phyloP scores from a whole-genome alignment of 331 rosid genomes.

The Malus hybrid region DNA sequence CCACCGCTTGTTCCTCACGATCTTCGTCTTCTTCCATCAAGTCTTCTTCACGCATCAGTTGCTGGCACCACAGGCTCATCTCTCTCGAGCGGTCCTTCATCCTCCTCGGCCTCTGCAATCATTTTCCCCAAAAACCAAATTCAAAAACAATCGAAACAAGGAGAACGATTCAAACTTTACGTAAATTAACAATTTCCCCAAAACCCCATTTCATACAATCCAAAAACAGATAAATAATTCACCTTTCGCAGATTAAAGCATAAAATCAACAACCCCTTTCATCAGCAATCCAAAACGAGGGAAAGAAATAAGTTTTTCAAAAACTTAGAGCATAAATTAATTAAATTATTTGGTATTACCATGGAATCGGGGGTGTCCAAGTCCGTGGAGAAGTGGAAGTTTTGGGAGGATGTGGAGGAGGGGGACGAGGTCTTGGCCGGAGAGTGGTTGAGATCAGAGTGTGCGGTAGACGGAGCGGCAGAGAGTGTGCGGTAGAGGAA shows the following conservation, averaged over 20 bases:
- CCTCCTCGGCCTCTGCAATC: conserved; percentile 40
- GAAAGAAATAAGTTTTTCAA: too few species aligned
- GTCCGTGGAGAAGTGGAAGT: background rate
- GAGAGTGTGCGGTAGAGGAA: conserved; percentile 17
- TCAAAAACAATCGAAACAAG: background rate
- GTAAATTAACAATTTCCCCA: background rate
- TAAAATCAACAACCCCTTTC: background rate
- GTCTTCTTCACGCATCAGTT: conserved; percentile 29
- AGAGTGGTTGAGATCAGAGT: conserved; percentile 23
- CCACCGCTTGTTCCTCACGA: background rate
- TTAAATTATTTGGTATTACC: conserved; percentile 15
- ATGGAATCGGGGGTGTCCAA: conserved; percentile 30
- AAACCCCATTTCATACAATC: background rate
- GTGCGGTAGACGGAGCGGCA: background rate
- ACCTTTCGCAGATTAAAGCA: background rate
- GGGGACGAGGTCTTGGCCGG: conserved; percentile 15
- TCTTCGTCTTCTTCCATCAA: conserved; percentile 5
- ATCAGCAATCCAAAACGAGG: background rate
- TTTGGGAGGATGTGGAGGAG: conserved; percentile 11
- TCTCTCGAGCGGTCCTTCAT: conserved; percentile 36
- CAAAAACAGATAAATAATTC: background rate
- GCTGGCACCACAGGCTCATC: conserved; percentile 55
- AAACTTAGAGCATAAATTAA: background rate
- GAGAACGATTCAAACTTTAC: background rate
- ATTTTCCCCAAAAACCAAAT: background rate